Evolutionary conservation across 2,329 filamentous ascomycete genomes (phyloP), one percentile per base, ranked within the genome.

Genomic region (Colletotrichum sansevieriae): DNA sequence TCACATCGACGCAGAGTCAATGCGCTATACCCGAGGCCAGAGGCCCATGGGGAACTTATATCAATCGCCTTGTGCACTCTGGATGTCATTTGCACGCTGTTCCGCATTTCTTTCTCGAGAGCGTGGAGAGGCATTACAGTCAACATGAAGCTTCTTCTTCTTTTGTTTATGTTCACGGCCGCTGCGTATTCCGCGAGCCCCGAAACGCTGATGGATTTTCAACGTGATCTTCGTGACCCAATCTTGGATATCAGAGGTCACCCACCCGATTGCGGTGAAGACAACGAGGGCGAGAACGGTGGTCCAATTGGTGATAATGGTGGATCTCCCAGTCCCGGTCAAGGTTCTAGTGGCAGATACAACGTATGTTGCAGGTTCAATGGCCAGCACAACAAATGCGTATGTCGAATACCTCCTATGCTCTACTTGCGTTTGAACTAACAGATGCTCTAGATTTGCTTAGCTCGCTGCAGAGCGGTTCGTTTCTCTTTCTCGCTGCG

Each of bases 281-380:
- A 39, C 37, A 39, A 39, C 37, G 37, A 39, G 37, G 37, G 37
- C 37, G 37, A 39, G 37, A 39, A 39, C 15, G 37, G 37, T 39
- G 37, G 37, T 12, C 37, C 37, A 39, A 3, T 39, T 39, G 37
- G 37, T 39, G 29, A 54, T 29, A 54, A 54, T 1, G 49, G 49
- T 11, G 49, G 49, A 9, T 54, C 49, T 54, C 49, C 49, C 0
- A 54, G 49, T 33, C 49, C 49, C 1, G 49, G 49, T 13, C 49
- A 54, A 2, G 49, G 49, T 18, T 54, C 49, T 2, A 54, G 49
- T 54, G 49, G 49, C 2, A 54, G 49, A 37, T 54, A 54, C 15
- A 54, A 54, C 15, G 49, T 54, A 15, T 54, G 49, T n/a, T 54
- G 49, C 35, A 29, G 49, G n/a, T 54, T 37, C 49, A 54, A 54